A percentile compares a stretch with the other conserved stretches of the same genome.
Conservation (phyloP, 352 stramenopile species). For the Phytophthora hybrid region DNA sequence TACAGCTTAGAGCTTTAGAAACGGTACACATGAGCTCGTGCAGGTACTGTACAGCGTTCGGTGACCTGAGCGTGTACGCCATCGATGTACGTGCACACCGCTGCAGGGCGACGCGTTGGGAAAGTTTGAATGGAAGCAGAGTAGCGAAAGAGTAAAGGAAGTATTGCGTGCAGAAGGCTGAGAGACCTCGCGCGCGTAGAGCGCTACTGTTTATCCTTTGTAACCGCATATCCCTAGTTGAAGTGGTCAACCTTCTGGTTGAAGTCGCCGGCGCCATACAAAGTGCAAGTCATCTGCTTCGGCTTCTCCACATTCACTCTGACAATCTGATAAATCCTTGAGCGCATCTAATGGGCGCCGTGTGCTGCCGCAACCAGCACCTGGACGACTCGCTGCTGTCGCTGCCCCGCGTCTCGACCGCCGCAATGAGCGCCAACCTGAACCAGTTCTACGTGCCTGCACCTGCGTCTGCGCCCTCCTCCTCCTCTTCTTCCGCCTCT, state of each 20-base stretch:
- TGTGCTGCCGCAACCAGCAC: conserved; percentile 78
- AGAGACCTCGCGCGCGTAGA: no score
- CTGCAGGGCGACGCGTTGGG: no score
- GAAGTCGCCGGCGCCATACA: conserved; percentile 17
- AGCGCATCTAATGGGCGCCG: conserved; percentile 56
- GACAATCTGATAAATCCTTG: conserved; percentile 11
- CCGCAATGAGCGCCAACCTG: conserved; percentile 35
- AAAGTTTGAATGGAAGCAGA: no score
- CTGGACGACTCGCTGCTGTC: conserved; percentile 72
- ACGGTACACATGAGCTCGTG: no score
- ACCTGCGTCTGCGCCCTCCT: conserved; percentile 4
- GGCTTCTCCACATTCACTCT: conserved; percentile 24
- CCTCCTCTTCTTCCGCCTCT: neutral
- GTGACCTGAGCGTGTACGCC: no score
- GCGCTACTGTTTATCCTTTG: no score
- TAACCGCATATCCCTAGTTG: conserved; percentile 21
- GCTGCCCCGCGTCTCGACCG: conserved; percentile 38
- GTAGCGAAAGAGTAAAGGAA: no score
- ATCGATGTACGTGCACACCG: no score
- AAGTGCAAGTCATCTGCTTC: conserved; percentile 20
- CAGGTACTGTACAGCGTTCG: no score
- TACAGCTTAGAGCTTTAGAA: no score
- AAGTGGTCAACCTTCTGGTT: conserved; percentile 31
- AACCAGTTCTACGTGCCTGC: conserved; percentile 42
- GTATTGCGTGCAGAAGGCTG: no score